Conservation (phyloP, 805 yeast genomes). For the Lipomyces yamanashiensis region DNA sequence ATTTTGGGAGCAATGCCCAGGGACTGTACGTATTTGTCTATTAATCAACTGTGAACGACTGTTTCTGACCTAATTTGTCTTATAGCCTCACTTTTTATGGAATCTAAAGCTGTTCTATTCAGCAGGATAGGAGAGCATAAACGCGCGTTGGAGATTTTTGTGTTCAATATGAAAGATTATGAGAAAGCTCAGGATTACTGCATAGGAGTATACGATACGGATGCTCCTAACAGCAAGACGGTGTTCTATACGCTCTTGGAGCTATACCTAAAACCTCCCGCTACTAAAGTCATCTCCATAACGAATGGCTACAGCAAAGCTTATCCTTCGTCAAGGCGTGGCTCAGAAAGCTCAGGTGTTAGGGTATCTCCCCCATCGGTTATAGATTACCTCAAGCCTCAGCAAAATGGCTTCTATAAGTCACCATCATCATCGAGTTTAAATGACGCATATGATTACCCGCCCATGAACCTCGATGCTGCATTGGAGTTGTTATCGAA, state of each 20-base stretch:
- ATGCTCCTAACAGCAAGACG: conserved; percentile 48
- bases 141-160: conserved; percentile 65
- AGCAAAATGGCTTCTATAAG: conserved; percentile 4
- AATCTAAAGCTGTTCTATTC: conserved; percentile 62
- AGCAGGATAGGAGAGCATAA: conserved; percentile 63
- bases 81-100: conserved; percentile 38
- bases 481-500: conserved; percentile 51
- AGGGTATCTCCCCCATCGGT: conserved; percentile 8
- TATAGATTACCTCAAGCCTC: conserved; percentile 1
- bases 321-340: conserved; percentile 7
- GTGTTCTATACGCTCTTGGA: conserved; percentile 57
- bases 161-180: conserved; percentile 60
- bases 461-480: conserved; percentile 44
- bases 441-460: conserved; percentile 10
- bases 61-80: not conserved
- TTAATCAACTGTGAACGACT: not conserved
- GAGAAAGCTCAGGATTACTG: conserved; percentile 67
- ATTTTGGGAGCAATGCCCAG: conserved; percentile 44
- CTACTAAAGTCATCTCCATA: not conserved
- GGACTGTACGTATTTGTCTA: conserved; percentile 33
- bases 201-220: conserved; percentile 50
- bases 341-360: conserved; percentile 8
- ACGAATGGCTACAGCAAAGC: not conserved
- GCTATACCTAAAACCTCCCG: conserved; percentile 43
- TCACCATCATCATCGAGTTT: conserved; percentile 11